Conservation (phyloP, 192 early-diverging fungal species). For the Mycoemilia scoparia region DNA sequence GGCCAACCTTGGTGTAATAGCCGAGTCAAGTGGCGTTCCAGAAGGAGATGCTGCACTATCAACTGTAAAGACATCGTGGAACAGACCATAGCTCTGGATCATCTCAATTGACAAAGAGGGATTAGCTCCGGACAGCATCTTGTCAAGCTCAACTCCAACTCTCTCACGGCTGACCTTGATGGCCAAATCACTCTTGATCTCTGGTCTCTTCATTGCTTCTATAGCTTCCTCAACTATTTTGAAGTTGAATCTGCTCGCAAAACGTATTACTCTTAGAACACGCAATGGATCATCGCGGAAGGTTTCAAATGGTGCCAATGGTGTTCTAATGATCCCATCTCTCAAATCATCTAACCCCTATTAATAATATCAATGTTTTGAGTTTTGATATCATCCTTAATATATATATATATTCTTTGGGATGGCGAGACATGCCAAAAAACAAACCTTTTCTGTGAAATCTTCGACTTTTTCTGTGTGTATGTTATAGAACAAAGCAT, state of each 20-base stretch:
- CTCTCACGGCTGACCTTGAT: constrained; percentile 83
- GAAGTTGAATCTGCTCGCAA: constrained; percentile 82
- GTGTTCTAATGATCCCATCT: constrained; percentile 64
- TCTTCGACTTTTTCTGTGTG: constrained; percentile 70
- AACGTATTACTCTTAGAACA: constrained; percentile 81
- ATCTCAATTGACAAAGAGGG: constrained; percentile 32
- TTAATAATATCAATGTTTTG: too few species aligned
- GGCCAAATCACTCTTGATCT: constrained; percentile 42
- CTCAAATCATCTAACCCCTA: constrained; percentile 57
- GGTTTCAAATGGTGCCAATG: constrained; percentile 71
- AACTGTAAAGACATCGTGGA: constrained; percentile 7
- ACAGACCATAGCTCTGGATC: constrained; percentile 28
- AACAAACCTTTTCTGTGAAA: constrained; percentile 49
- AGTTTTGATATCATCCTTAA: background rate
- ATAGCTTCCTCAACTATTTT: constrained; percentile 46
- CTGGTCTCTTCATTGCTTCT: constrained; percentile 30
- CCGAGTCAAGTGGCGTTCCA: background rate
- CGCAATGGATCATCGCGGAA: constrained; percentile 92
- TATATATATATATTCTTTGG: background rate
- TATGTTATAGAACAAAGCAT: constrained; percentile 94
- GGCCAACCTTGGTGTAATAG: background rate
- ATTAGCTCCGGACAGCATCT: constrained; percentile 61
- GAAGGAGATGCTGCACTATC: too few species aligned
- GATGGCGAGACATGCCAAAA: constrained; percentile 11
- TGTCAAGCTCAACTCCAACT: constrained; percentile 80